Evolutionary conservation across 1,284 basidiomycete genomes (phyloP).

Genomic region (Vanrija sp.): DNA sequence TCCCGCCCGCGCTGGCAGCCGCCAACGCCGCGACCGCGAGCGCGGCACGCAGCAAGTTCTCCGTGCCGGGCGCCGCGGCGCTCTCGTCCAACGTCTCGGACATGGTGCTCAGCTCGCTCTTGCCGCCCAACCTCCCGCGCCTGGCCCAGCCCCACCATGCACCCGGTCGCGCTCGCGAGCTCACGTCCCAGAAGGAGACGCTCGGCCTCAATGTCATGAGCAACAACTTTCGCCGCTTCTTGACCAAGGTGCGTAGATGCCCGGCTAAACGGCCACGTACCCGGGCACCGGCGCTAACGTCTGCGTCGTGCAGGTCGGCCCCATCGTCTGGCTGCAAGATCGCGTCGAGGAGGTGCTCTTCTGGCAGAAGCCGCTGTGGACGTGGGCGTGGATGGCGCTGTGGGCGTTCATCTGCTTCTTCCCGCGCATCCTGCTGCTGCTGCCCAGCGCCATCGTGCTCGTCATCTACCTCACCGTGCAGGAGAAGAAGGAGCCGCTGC

Average conservation of each 20-base stretch:
- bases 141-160: conserved; percentile 15
- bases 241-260: conserved; percentile 36
- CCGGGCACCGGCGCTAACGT: background rate
- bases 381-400: conserved; percentile 42
- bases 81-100: conserved; percentile 43
- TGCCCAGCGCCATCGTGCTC: conserved; percentile 39
- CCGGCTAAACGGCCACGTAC: too few species aligned
- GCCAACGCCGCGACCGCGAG: conserved; percentile 2
- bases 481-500: conserved; percentile 32
- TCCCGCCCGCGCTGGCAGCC: conserved; percentile 7
- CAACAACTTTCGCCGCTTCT: conserved; percentile 47
- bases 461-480: conserved; percentile 41
- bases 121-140: conserved; percentile 43
- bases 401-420: conserved; percentile 50
- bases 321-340: conserved; percentile 49
- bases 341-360: conserved; percentile 48
- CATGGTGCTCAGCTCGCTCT: conserved; percentile 34
- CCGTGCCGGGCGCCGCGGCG: conserved; percentile 18
- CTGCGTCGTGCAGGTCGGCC: conserved; percentile 34
- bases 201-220: conserved; percentile 43
- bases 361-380: conserved; percentile 49
- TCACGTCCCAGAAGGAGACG: conserved; percentile 41
- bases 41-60: conserved; percentile 17
- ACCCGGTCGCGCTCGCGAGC: conserved; percentile 18
- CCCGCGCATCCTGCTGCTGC: conserved; percentile 42